These are phyloP conservation scores for Warburgia ugandensis DNA, from an alignment of 164 flowering plant species.

Conservation along the genomic window DNA sequence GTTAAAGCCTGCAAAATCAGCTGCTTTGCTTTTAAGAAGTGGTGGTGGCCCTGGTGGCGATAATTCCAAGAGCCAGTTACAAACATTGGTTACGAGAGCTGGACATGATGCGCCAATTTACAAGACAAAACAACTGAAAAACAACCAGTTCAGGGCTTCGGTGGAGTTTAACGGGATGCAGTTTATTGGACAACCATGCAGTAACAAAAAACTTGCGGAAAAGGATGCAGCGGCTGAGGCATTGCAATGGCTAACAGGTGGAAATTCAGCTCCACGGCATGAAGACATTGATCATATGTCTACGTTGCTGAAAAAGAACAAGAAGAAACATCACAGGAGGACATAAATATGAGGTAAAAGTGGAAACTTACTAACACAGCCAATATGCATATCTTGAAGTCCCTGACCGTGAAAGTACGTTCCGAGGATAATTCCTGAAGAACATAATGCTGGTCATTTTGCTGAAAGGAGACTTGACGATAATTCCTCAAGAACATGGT, in stretches of 20 bases:
- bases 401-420: too few relatives aligned
- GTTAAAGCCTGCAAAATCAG: constrained; percentile 21
- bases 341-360: too few relatives aligned
- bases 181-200: constrained; percentile 65
- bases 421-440: too few relatives aligned
- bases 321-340: constrained; percentile 3
- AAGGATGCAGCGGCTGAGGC: constrained; percentile 91
- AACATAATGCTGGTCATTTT: too few relatives aligned
- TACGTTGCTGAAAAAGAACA: constrained; percentile 4
- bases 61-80: constrained; percentile 77
- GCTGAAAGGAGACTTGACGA: too few relatives aligned
- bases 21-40: constrained; percentile 25
- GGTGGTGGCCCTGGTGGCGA: constrained; percentile 63
- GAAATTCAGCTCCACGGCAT: constrained; percentile 1
- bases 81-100: constrained; percentile 66
- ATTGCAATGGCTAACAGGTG: constrained; percentile 58
- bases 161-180: constrained; percentile 80
- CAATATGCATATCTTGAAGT: too few relatives aligned
- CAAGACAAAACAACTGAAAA: too few relatives aligned
- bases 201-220: constrained; percentile 81
- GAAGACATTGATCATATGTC: constrained; percentile 6
- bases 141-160: constrained; percentile 50
- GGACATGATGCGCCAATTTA: too few relatives aligned
- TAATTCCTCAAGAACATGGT: too few relatives aligned
- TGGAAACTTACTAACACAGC: neutral